phyloP scores from a whole-genome alignment of 257 asterid species.

The Pogostemon cablin region DNA sequence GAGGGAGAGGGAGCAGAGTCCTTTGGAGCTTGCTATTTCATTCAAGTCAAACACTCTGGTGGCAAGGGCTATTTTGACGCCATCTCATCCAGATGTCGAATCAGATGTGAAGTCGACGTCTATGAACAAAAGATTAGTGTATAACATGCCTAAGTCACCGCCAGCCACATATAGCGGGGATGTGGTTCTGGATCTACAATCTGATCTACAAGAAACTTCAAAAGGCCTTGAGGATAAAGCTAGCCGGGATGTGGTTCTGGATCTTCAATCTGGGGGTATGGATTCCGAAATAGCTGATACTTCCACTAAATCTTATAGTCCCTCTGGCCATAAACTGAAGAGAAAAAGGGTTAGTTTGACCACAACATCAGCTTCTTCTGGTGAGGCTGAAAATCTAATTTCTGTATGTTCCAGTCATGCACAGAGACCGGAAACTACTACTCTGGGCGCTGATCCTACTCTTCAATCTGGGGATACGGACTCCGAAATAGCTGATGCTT shows the following conservation, averaged over 20 bases:
- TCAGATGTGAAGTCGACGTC: conserved; percentile 29
- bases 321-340: too few relatives aligned
- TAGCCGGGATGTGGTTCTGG: too few relatives aligned
- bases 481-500: conserved; percentile 35
- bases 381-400: too few relatives aligned
- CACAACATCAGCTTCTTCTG: too few relatives aligned
- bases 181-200: conserved; percentile 36
- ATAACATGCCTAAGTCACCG: conserved; percentile 37
- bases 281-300: too few relatives aligned
- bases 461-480: neutral
- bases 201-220: conserved; percentile 35
- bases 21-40: conserved; percentile 75
- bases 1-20: conserved; percentile 54
- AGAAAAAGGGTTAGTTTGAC: too few relatives aligned
- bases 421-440: too few relatives aligned
- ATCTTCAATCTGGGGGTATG: too few relatives aligned
- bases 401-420: too few relatives aligned
- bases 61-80: conserved; percentile 68
- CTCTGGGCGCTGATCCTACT: too few relatives aligned
- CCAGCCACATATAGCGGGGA: conserved; percentile 34
- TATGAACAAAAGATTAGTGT: conserved; percentile 37
- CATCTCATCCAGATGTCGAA: conserved; percentile 45
- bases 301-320: too few relatives aligned
- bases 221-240: conserved; percentile 37
- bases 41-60: conserved; percentile 80